phyloP scores from a whole-genome alignment of 257 asterid species.

The Przewalskia tangutica region DNA sequence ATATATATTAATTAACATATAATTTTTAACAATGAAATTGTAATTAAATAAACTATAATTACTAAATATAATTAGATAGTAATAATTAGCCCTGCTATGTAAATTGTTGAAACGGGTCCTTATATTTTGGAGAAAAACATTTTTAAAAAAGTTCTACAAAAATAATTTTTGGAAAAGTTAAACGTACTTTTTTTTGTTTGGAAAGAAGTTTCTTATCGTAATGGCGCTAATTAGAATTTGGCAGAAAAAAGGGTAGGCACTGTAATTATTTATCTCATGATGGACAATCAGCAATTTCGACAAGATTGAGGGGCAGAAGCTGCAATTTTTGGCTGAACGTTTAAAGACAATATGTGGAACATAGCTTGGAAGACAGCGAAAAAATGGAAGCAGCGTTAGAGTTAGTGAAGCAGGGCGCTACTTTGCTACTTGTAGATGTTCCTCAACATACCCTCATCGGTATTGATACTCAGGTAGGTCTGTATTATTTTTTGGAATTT shows the following conservation, averaged over 20 bases:
- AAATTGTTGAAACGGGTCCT: too few relatives aligned
- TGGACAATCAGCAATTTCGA: background rate
- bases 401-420: conserved; percentile 57
- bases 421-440: conserved; percentile 74
- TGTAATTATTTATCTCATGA: background rate
- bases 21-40: too few relatives aligned
- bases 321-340: background rate
- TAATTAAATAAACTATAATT: too few relatives aligned
- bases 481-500: background rate
- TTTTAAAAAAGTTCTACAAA: background rate
- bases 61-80: too few relatives aligned
- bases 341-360: background rate
- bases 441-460: conserved; percentile 79
- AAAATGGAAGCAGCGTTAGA: conserved; percentile 66
- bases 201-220: background rate
- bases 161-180: background rate
- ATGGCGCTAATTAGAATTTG: background rate
- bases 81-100: too few relatives aligned
- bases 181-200: background rate
- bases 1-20: too few relatives aligned
- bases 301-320: background rate
- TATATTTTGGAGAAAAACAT: too few relatives aligned
- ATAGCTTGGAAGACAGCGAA: background rate
- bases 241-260: background rate
- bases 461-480: conserved; percentile 82